Base-by-base conservation (phyloP, 2,329 filamentous ascomycete genomes). In the Fusarium beomiforme region DNA sequence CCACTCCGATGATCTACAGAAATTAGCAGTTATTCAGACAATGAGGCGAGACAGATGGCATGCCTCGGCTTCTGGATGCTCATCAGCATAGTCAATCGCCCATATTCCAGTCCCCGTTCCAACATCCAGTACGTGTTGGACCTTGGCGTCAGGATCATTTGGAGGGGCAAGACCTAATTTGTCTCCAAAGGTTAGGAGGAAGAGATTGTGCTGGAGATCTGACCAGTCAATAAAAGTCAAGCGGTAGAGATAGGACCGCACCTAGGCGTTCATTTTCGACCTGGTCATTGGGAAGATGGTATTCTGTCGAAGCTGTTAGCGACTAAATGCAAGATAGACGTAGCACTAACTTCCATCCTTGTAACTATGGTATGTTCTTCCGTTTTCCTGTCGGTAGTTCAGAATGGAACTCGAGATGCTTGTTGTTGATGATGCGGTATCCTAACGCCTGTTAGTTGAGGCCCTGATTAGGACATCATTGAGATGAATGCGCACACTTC, bases 301-400 rank as follows among this genome's bases (percentile, higher is more conserved):
- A 60, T 31, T 26, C 57, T 60, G 4, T 3, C 0, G 2, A 42
- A 3, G 1, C 2, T 14, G 5, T 36, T 19, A 33, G 8, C 7
- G 16, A 3, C n/a, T 7, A 12, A 5, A 3, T 17, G 1, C 19
- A 4, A 10, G 1, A 0, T 0, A 11, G 8, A 17, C 8, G 12
- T 31, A 19, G 9, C 19, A 31, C 66, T 42, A 0, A 67, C 64
- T 69, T 55, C 64, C 64, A 17, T 69, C 64, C 19, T 41, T 56
- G 14, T 56, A 67, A 8, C 53, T 0, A 17, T 67, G 66, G 12
- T 69, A 67, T 0, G 66, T 67, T 41, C 66, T 63, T 8, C 66
- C 66, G 13, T 69, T 69, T 19, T 69, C 66, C 3, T 17, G 42
- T 0, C 58, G 54, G 21, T 43, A 54, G 14, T 42, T 31, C 2